Base-by-base conservation (phyloP, 2,329 filamentous ascomycete species). In the Aspergillus fumigatus region DNA sequence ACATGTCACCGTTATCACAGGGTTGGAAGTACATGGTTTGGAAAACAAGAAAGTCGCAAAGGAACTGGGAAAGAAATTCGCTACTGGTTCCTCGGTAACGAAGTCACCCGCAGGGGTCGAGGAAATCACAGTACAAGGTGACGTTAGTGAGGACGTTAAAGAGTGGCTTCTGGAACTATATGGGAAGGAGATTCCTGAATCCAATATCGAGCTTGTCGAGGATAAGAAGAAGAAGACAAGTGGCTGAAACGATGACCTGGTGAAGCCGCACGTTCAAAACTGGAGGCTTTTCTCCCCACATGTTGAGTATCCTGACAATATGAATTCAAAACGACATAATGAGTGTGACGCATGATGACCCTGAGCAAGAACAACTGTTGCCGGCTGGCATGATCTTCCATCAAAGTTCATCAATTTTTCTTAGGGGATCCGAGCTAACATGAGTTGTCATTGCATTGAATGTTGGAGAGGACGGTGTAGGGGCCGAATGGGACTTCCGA, bases 41-140 rank as follows among this genome's bases (percentile, higher is more conserved):
- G 93, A 97, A 55, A 82, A 97, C 69, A 99, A 99, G 77, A 97
- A 97, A 79, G 82, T 96, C 7, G 88, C 92, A 57, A 97, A 97
- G 80, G 94, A 97, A 70, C 87, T 97, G 65, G 94, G 94, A 61
- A 99, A 97, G 84, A 97, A 97, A 78, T 97, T 99, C 71, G 94
- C 94, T 29, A 97, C 94, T 9, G 94, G 94, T 0, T 88, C 87
- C 17, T 92, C 88, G 48, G 94, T 99, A 48, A 97, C 93, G 8
- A 96, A 97, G 78, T 84, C 89, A 1, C 84, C 91, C 0, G 87
- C 86, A 54, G 91, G 90, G 23, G 89, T 89, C 19, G 94, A 99
- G 76, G 94, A 97, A 77, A 97, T 99, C 72, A 95, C 96, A 4
- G 91, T 99, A 21, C 94, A 99, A 77, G 94, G 94, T 35, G 94